Evolutionary conservation across 768 basidiomycete species (phyloP).

Genomic region (Daedaleopsis nitida): DNA sequence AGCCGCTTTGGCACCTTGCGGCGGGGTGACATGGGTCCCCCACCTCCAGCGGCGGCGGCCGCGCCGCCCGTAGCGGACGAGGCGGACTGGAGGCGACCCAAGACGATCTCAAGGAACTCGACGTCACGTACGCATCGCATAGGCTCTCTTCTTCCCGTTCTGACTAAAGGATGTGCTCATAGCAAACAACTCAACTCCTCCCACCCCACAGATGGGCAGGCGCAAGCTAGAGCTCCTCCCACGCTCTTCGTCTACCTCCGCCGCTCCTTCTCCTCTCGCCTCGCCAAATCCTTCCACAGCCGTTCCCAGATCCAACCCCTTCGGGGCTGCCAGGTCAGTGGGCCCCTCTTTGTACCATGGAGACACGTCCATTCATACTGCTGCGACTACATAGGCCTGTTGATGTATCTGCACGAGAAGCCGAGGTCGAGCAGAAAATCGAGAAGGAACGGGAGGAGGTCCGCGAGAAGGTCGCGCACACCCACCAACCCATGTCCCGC

Average conservation of each 20-base stretch:
- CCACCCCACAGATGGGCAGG: slow-evolving; percentile 79
- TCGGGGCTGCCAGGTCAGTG: slow-evolving; percentile 80
- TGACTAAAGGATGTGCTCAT: slow-evolving; percentile 5
- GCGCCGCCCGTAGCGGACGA: slow-evolving; percentile 47
- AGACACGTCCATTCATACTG: not conserved
- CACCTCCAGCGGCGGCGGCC: not conserved
- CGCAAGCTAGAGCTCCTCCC: slow-evolving; percentile 87
- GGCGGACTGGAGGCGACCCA: slow-evolving; percentile 68
- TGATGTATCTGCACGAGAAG: slow-evolving; percentile 77
- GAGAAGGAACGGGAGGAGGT: slow-evolving; percentile 59
- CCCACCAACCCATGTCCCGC: slow-evolving; percentile 45
- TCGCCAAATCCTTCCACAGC: slow-evolving; percentile 70
- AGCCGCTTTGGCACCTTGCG: slow-evolving; percentile 48
- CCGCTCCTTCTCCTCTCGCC: slow-evolving; percentile 72
- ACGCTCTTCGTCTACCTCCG: slow-evolving; percentile 66
- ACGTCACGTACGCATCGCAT: slow-evolving; percentile 59
- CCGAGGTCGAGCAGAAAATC: slow-evolving; percentile 69
- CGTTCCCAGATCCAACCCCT: slow-evolving; percentile 67
- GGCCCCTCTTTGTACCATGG: not conserved
- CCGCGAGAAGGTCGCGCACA: slow-evolving; percentile 36
- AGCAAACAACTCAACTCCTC: slow-evolving; percentile 76
- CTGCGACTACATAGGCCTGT: slow-evolving; percentile 60
- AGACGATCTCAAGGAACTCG: slow-evolving; percentile 46
- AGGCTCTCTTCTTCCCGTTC: not conserved
- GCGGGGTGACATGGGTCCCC: slow-evolving; percentile 57